Evolutionary conservation across 306 rosid species (phyloP).

Genomic region (Macrotyloma uniflorum): DNA sequence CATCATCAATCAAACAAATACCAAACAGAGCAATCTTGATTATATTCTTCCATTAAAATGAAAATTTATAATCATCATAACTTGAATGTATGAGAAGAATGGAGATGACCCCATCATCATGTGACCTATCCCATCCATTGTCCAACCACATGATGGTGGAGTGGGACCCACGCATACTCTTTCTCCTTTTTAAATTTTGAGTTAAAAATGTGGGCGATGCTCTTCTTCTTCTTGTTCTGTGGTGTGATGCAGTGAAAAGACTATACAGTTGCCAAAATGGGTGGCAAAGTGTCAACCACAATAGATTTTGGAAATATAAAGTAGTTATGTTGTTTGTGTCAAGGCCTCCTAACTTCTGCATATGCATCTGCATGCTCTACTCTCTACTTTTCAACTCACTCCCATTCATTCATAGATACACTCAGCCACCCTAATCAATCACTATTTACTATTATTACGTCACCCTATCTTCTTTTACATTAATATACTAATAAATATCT

Average conservation of each 20-base stretch:
- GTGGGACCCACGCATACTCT: conserved; percentile 26
- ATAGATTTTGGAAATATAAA: conserved; percentile 43
- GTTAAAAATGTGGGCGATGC: neutral
- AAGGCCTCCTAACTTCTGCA: neutral
- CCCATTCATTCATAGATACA: no score
- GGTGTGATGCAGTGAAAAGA: conserved; percentile 17
- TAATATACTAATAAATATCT: neutral
- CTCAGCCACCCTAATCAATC: no score
- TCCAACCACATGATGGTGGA: neutral
- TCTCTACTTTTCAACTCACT: no score
- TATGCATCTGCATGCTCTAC: no score
- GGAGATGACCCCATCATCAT: conserved; percentile 36
- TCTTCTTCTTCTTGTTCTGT: neutral
- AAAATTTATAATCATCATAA: no score
- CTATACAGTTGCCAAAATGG: conserved; percentile 29
- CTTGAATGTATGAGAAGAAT: no score
- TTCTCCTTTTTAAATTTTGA: neutral
- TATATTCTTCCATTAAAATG: no score
- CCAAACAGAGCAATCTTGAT: no score
- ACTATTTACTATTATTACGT: no score
- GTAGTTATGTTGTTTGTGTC: conserved; percentile 60
- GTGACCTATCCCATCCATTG: no score
- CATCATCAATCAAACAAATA: no score
- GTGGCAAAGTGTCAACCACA: conserved; percentile 70
- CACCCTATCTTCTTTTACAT: no score